These are phyloP conservation scores for Gillenia trifoliata DNA, from an alignment of 306 rosid species.

Conservation along the genomic window DNA sequence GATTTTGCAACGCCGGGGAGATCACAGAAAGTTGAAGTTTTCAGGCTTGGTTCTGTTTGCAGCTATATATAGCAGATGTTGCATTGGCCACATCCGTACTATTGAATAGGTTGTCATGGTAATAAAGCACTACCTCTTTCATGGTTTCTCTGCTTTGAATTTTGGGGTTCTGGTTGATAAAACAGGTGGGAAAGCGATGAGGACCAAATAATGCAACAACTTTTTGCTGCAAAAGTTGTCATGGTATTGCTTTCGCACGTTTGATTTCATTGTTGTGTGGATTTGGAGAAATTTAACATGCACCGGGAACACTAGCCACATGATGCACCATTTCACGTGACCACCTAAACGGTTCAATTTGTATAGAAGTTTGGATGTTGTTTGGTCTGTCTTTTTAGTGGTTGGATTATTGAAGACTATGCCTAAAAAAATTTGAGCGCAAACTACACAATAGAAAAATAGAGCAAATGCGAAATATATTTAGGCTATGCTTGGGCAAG, in stretches of 20 bases:
- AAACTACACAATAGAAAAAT: too few species aligned
- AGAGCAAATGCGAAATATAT: too few species aligned
- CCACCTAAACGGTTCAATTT: background rate
- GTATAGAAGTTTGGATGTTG: background rate
- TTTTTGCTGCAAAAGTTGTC: background rate
- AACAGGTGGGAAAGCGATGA: background rate
- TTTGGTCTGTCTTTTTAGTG: background rate
- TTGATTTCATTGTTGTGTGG: background rate
- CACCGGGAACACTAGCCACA: too few species aligned
- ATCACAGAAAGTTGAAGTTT: too few species aligned
- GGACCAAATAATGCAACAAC: background rate
- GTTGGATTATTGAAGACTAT: too few species aligned
- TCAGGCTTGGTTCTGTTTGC: constrained; percentile 22
- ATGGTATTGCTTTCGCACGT: background rate
- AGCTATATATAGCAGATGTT: constrained; percentile 21
- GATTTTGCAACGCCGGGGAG: constrained; percentile 33
- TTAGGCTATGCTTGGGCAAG: too few species aligned
- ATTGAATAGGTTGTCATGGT: constrained; percentile 35
- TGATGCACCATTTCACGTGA: too few species aligned
- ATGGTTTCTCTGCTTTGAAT: constrained; percentile 22
- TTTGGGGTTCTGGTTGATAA: background rate
- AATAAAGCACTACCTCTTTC: constrained; percentile 35
- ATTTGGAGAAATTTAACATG: background rate
- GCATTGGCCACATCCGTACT: constrained; percentile 29
- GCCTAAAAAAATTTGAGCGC: too few species aligned